phyloP scores from a whole-genome alignment of 2,329 filamentous ascomycete genomes.

The Alternaria brassicicola region DNA sequence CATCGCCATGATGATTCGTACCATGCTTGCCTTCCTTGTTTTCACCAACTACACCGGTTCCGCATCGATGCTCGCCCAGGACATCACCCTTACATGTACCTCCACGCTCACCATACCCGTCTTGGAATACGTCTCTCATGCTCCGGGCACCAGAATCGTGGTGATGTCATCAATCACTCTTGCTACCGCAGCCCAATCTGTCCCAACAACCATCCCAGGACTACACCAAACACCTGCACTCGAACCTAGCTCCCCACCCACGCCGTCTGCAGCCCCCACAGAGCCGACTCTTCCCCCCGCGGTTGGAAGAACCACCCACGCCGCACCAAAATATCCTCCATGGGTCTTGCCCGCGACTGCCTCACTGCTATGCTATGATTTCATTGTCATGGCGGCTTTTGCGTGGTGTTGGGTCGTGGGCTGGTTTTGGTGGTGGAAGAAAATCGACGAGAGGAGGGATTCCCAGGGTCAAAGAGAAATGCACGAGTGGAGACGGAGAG shows the following conservation, averaged over 20 bases:
- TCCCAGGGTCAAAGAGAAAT: not conserved
- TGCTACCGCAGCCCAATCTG: not conserved
- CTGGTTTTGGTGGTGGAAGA: constrained; percentile 12
- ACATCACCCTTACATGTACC: not conserved
- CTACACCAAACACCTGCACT: not conserved
- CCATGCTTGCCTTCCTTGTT: not conserved
- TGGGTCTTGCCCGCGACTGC: constrained; percentile 18
- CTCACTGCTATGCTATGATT: constrained; percentile 29
- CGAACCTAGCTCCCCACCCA: not conserved
- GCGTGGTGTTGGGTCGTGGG: constrained; percentile 21
- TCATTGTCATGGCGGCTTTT: constrained; percentile 14
- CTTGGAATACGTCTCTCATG: not conserved
- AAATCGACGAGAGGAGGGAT: not conserved
- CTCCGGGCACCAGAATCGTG: not conserved
- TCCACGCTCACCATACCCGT: not conserved
- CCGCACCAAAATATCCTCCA: not conserved
- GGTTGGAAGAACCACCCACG: not conserved
- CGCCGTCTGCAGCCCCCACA: not conserved
- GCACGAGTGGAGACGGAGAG: not conserved
- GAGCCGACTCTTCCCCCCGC: not conserved
- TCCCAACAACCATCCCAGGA: not conserved
- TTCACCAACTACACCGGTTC: not conserved
- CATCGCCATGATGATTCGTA: not conserved
- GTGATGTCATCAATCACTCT: not conserved
- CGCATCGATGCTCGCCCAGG: not conserved